Base-by-base conservation (phyloP, 441 rosid species). In the Geranium incanum region DNA sequence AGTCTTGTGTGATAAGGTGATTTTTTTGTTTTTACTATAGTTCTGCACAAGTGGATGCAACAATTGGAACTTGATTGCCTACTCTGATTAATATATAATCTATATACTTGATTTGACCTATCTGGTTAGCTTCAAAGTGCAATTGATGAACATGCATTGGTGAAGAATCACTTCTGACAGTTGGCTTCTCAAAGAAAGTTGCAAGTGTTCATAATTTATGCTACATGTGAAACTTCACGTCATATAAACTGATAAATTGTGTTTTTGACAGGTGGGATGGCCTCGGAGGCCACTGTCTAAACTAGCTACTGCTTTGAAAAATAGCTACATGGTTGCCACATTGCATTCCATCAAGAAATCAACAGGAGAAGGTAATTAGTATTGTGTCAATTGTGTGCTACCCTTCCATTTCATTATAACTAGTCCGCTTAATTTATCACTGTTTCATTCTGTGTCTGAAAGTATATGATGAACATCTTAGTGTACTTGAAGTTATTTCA, bases 291-390 rank as follows among this genome's bases (percentile, higher is more conserved):
- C 99, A 3, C 76, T 86, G 76, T 63, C 92, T 57, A 94, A 94
- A 81, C 75, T 92, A 78, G 97, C 89, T 72, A 87, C 92, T 12
- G 97, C 97, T 67, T 84, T 92, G 83, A 85, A 85, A 83, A 94
- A 94, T 78, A 92, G 99, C 85, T 94, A 92, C 81, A 87, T 94
- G 87, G 97, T 94, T 36, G 99, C 90, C 71, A 84, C 97, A 11
- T 80, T 94, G 82, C 97, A 92, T 85, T 88, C 91, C 52, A 74
- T 89, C 1, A 72, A 78, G 74, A 89, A 83, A 80, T 70, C 82
- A 68, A 82, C 91, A 16, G 86, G 78, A 50, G 81, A 89, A 84
- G 97, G 99, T 94, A 86, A 79, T 72, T 82, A 50, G 16, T 71
- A 57, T 67, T 48, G 64, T 57, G 45, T 23, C 59, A 33, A n/a